Percentiles rank a stretch among this genome's conserved stretches.
phyloP scores from a whole-genome alignment of 495 filamentous ascomycete species.

The Penicillium robsamsonii region DNA sequence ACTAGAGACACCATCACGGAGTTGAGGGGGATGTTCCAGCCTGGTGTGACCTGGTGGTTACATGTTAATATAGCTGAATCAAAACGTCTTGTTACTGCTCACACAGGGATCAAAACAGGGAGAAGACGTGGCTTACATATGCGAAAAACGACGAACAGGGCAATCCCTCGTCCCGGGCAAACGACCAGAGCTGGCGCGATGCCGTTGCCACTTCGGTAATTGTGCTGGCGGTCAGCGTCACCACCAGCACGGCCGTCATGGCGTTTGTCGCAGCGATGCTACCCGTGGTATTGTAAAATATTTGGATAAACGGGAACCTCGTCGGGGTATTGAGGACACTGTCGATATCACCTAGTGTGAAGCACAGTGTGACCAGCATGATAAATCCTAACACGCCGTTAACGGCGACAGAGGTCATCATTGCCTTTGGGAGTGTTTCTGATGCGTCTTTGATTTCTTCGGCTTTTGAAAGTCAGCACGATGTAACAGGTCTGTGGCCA shows the following conservation, averaged over 20 bases:
- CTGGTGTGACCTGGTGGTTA: slow-evolving; percentile 41
- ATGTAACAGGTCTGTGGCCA: neutral
- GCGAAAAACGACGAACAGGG: slow-evolving; percentile 53
- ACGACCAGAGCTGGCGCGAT: slow-evolving; percentile 58
- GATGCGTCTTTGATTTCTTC: slow-evolving; percentile 60
- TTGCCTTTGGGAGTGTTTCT: slow-evolving; percentile 52
- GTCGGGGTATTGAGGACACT: slow-evolving; percentile 37
- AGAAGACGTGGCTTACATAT: slow-evolving; percentile 35
- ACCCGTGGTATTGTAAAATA: slow-evolving; percentile 51
- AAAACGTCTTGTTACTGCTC: neutral
- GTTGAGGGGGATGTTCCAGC: slow-evolving; percentile 53
- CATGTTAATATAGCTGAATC: neutral
- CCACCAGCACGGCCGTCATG: slow-evolving; percentile 50
- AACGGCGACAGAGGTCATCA: slow-evolving; percentile 48
- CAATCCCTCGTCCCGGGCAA: slow-evolving; percentile 55
- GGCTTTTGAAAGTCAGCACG: slow-evolving; percentile 29
- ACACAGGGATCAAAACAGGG: neutral
- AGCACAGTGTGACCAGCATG: slow-evolving; percentile 53
- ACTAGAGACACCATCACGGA: slow-evolving; percentile 47
- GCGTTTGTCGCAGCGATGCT: slow-evolving; percentile 44
- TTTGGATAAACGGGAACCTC: slow-evolving; percentile 53
- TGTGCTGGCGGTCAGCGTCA: slow-evolving; percentile 48
- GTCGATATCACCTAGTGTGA: slow-evolving; percentile 52
- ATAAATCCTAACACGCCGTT: slow-evolving; percentile 52
- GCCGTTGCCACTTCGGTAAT: slow-evolving; percentile 56